Evolutionary conservation across 2,329 filamentous ascomycete genomes (phyloP).

Genomic region (Thyridium curvatum): DNA sequence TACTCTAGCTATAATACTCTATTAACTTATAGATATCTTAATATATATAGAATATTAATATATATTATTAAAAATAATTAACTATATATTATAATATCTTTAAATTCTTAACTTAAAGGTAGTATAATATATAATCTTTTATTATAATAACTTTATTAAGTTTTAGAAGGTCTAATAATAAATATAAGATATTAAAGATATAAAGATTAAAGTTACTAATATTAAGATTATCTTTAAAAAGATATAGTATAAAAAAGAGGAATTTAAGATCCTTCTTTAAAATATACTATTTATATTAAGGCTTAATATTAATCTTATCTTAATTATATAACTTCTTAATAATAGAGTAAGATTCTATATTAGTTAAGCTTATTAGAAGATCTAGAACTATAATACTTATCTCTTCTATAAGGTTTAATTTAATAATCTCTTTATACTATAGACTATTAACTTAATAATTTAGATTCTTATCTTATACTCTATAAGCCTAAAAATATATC

Average conservation of each 20-base stretch:
- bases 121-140: not conserved
- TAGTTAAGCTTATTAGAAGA: not conserved
- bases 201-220: no score
- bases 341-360: not conserved
- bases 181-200: no score
- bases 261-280: not conserved
- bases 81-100: not conserved
- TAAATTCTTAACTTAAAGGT: not conserved
- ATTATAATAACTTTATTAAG: not conserved
- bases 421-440: not conserved
- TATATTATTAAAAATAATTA: no score
- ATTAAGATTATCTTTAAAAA: no score
- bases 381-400: not conserved
- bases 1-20: no score
- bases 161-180: no score
- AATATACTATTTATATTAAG: not conserved
- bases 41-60: no score
- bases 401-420: not conserved
- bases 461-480: not conserved
- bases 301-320: not conserved
- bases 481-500: not conserved
- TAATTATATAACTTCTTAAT: not conserved
- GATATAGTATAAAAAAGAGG: no score
- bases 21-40: no score
- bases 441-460: not conserved